phyloP scores from a whole-genome alignment of 2,329 filamentous ascomycete genomes.

The Fusarium cicatricum region DNA sequence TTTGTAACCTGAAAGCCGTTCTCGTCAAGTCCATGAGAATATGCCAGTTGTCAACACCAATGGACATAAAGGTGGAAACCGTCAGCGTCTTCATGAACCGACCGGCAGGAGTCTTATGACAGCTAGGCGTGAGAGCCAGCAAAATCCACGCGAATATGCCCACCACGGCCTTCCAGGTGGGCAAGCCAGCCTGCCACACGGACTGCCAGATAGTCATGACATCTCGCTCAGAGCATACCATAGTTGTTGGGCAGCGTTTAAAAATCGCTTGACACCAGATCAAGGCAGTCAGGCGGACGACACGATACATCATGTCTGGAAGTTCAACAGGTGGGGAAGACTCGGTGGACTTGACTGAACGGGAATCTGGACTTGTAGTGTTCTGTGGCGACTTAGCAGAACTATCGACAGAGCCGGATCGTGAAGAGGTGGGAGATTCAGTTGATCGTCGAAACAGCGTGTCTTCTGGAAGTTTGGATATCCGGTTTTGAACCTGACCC shows the following conservation, averaged over 20 bases:
- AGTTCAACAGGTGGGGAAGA: constrained; percentile 32
- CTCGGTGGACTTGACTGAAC: constrained; percentile 23
- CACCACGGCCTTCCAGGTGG: constrained; percentile 55
- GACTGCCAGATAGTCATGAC: constrained; percentile 56
- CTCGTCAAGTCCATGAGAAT: constrained; percentile 50
- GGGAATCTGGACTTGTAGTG: constrained; percentile 11
- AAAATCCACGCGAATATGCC: constrained; percentile 61
- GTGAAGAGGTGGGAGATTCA: constrained; percentile 21
- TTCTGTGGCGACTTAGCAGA: constrained; percentile 17
- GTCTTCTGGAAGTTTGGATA: constrained; percentile 46
- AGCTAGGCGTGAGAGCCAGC: constrained; percentile 52
- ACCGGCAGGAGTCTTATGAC: constrained; percentile 50
- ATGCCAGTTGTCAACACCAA: constrained; percentile 60
- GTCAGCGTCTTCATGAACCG: constrained; percentile 58
- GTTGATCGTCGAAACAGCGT: constrained; percentile 27
- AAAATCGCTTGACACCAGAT: constrained; percentile 59
- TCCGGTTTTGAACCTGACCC: constrained; percentile 51
- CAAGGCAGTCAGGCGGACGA: constrained; percentile 55
- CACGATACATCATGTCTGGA: constrained; percentile 57
- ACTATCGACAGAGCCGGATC: constrained; percentile 17
- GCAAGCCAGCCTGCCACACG: constrained; percentile 56
- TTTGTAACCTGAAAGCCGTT: constrained; percentile 51
- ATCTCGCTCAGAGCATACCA: constrained; percentile 50
- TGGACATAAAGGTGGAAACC: constrained; percentile 53
- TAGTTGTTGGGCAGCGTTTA: constrained; percentile 52